Conservation (phyloP, 352 stramenopile species). For the Globisporangium cylindrosporum region DNA sequence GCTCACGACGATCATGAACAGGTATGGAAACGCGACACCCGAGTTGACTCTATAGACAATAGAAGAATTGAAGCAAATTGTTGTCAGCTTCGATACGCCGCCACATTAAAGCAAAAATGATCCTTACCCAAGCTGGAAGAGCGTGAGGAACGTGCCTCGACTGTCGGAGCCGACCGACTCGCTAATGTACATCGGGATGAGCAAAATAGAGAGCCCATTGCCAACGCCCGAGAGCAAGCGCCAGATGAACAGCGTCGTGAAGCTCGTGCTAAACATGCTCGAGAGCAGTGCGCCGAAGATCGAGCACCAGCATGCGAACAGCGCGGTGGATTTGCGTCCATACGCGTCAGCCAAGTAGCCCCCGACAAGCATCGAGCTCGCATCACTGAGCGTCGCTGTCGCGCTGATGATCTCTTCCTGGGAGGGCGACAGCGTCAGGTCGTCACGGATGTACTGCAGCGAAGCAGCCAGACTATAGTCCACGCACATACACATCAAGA, state of each 20-base stretch:
- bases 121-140: constrained; percentile 77
- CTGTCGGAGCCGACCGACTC: constrained; percentile 67
- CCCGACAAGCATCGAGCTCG: constrained; percentile 75
- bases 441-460: constrained; percentile 80
- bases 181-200: constrained; percentile 89
- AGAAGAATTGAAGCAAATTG: not conserved
- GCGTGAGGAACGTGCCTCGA: constrained; percentile 65
- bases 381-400: constrained; percentile 77
- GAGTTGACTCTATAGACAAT: constrained; percentile 51
- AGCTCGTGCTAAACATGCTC: constrained; percentile 52
- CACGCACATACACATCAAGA: not conserved
- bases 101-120: not conserved
- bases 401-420: constrained; percentile 78
- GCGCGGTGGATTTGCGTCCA: constrained; percentile 64
- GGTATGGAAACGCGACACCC: constrained; percentile 70
- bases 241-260: constrained; percentile 64
- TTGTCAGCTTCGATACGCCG: not conserved
- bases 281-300: constrained; percentile 60
- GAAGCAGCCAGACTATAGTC: constrained; percentile 49
- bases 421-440: constrained; percentile 56
- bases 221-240: constrained; percentile 69
- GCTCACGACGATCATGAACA: constrained; percentile 74
- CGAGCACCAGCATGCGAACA: constrained; percentile 70
- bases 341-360: constrained; percentile 70
- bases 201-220: constrained; percentile 81